Conservation (phyloP, 2,329 filamentous ascomycete genomes). For the Daldinia sp. region DNA sequence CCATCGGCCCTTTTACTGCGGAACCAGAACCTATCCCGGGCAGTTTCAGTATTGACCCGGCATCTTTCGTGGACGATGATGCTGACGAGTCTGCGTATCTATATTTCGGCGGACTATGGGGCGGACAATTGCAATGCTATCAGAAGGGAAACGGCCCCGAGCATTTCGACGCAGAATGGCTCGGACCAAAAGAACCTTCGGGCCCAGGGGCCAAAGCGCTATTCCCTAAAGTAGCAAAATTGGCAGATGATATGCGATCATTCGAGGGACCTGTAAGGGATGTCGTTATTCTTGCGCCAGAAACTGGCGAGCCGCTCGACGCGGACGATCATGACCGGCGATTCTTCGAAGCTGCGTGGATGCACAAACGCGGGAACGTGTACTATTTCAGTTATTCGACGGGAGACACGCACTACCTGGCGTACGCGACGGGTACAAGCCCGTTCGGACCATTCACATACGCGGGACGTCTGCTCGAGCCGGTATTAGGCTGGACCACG, state of each 20-base stretch:
- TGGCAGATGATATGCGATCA: slow-evolving; percentile 71
- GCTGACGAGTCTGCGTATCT: slow-evolving; percentile 63
- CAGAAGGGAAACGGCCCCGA: slow-evolving; percentile 55
- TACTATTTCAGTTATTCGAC: slow-evolving; percentile 85
- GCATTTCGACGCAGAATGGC: slow-evolving; percentile 62
- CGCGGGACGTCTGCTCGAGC: slow-evolving; percentile 74
- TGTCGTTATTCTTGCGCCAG: slow-evolving; percentile 69
- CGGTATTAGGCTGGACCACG: slow-evolving; percentile 82
- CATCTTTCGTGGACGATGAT: slow-evolving; percentile 75
- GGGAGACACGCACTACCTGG: slow-evolving; percentile 78
- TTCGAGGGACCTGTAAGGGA: slow-evolving; percentile 66
- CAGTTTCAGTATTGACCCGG: slow-evolving; percentile 80
- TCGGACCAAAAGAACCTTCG: slow-evolving; percentile 66
- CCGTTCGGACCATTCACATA: slow-evolving; percentile 79
- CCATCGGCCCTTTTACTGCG: slow-evolving; percentile 74
- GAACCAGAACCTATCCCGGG: slow-evolving; percentile 71
- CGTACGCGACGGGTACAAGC: slow-evolving; percentile 70
- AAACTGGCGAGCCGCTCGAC: slow-evolving; percentile 64
- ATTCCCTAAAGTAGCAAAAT: slow-evolving; percentile 70
- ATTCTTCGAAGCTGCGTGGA: slow-evolving; percentile 84
- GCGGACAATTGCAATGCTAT: slow-evolving; percentile 83
- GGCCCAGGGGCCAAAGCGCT: slow-evolving; percentile 66
- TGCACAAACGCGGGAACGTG: slow-evolving; percentile 73
- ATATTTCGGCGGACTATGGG: slow-evolving; percentile 84
- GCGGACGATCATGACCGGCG: slow-evolving; percentile 76